Evolutionary conservation across 2,329 filamentous ascomycete species (phyloP).

Genomic region (Xylogone sp.): DNA sequence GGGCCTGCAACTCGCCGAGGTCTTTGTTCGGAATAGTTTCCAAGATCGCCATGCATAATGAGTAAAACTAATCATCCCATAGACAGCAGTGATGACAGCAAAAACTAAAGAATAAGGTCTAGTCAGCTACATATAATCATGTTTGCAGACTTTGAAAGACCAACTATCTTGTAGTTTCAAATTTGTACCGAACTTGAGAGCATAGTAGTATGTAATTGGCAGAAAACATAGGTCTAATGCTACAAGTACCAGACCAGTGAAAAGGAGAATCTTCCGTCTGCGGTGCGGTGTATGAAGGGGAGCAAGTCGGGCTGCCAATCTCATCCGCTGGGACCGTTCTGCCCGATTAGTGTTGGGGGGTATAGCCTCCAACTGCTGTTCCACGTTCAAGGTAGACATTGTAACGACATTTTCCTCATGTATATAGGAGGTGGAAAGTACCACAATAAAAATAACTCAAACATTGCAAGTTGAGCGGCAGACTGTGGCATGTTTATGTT

Average conservation of each 20-base stretch:
- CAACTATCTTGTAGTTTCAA: constrained; percentile 20
- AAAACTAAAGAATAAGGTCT: constrained; percentile 17
- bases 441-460: neutral
- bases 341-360: neutral
- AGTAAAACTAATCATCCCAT: constrained; percentile 22
- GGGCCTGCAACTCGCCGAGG: constrained; percentile 17
- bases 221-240: constrained; percentile 20
- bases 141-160: neutral
- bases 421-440: neutral
- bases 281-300: constrained; percentile 20
- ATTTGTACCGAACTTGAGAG: constrained; percentile 20
- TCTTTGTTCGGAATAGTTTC: constrained; percentile 17
- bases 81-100: constrained; percentile 20
- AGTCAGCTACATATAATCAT: neutral
- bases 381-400: neutral
- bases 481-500: neutral
- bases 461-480: neutral
- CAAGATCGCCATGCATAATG: constrained; percentile 21
- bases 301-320: constrained; percentile 13
- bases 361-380: neutral
- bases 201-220: constrained; percentile 23
- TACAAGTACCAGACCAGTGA: constrained; percentile 12
- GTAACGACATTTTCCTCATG: neutral
- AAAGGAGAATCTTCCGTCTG: constrained; percentile 13
- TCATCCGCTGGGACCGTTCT: neutral